phyloP scores from a whole-genome alignment of 78 protist species.

The Dictyostelium brefeldianum region DNA sequence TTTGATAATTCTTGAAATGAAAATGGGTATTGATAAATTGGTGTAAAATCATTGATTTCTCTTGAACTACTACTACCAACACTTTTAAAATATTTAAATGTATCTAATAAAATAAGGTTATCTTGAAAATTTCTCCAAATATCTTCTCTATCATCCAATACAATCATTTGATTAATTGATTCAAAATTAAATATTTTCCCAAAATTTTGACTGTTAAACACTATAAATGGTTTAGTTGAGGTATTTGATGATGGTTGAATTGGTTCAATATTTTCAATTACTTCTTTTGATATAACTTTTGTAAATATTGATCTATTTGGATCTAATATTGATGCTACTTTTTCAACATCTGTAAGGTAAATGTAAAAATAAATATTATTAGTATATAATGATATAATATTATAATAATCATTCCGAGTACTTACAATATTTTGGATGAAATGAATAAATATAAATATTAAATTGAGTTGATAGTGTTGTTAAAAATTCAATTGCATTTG shows the following conservation, averaged over 20 bases:
- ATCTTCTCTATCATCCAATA: conserved; percentile 79
- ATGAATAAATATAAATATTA: conserved; percentile 44
- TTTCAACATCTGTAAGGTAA: conserved; percentile 29
- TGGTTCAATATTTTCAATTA: not conserved
- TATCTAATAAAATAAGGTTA: conserved; percentile 40
- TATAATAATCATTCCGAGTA: not conserved
- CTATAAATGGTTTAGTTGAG: conserved; percentile 30
- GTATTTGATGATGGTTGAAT: not conserved
- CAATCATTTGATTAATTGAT: not conserved
- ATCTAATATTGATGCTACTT: conserved; percentile 29
- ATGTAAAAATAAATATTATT: not conserved
- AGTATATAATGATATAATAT: too few species aligned
- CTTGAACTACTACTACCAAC: not conserved
- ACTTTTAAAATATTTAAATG: conserved; percentile 31
- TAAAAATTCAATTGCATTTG: conserved; percentile 37
- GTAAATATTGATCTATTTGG: conserved; percentile 40
- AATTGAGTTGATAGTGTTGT: conserved; percentile 16
- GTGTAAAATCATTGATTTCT: conserved; percentile 8
- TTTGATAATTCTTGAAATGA: conserved; percentile 65
- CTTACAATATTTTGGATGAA: conserved; percentile 64
- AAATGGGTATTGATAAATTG: conserved; percentile 69
- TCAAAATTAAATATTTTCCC: conserved; percentile 48
- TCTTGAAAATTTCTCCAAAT: conserved; percentile 75
- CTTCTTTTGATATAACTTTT: conserved; percentile 32
- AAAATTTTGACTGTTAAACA: conserved; percentile 35